Evolutionary conservation across 2,329 filamentous ascomycete species (phyloP), one percentile per base, ranked within the genome.

Genomic region (Orbilia brochopaga): DNA sequence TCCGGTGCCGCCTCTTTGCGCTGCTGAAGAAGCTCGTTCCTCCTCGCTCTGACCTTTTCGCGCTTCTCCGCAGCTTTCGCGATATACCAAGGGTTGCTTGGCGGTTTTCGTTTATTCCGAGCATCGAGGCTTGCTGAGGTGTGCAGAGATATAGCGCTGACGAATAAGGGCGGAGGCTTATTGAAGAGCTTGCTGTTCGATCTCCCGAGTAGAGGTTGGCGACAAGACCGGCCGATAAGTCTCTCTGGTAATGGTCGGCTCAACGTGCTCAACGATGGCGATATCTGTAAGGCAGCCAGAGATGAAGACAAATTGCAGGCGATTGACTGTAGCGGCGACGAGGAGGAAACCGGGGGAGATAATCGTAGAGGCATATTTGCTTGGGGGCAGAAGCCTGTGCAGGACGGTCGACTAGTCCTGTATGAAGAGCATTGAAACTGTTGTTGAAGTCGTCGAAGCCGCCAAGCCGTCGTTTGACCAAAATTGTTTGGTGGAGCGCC

Each of bases 1-100:
- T 95, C 86, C 56, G 93, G 93, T 75, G 88, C 83, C 51, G 83
- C 83, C 52, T 83, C 83, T 67, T 86, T 83, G 69, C 90, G 87
- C 78, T 87, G 83, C 74, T 86, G 81, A 70, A 86, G 80, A 62
- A 97, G 84, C 74, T 87, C 86, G 73, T 86, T 83, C 77, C 89
- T 91, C 57, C 91, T 87, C 77, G 89, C 85, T n/a, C 17, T 70
- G 21, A 70, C 66, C 30, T 59, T 70, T 27, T 56, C 66, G 17
- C 66, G 48, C 30, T 70, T 70, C 15, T 70, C 66, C 1, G 66
- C 66, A 17, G 66, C 66, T 35, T 70, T 70, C 1, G 66, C 66
- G 27, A 64, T 19, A 8, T 59, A 52, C 66, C 66, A 70, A 35
- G 66, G 66, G 15, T 70, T 70, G 23, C 54, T 70, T 8, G 66